Evolutionary conservation across 805 yeast genomes (phyloP).

Genomic region (Cyberlindnera xishuangbannaensis): DNA sequence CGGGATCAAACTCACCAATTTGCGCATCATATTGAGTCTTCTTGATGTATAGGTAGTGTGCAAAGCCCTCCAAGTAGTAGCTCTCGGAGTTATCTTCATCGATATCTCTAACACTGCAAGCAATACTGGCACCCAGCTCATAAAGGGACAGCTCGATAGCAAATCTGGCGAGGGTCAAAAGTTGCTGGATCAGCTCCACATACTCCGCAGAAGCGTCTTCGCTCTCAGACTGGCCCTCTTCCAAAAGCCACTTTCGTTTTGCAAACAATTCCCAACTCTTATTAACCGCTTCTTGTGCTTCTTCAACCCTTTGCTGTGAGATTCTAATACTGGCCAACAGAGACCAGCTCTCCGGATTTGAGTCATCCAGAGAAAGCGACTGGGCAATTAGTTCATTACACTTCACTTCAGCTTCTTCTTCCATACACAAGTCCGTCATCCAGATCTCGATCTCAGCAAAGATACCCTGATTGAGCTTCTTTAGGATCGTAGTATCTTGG

Average conservation of each 20-base stretch:
- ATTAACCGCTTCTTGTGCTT: constrained; percentile 62
- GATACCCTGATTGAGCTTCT: constrained; percentile 68
- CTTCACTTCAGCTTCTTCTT: constrained; percentile 72
- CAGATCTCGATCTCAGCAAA: constrained; percentile 88
- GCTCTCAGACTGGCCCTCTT: constrained; percentile 38
- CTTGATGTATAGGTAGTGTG: constrained; percentile 49
- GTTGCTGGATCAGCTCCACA: constrained; percentile 65
- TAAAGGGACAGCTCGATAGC: constrained; percentile 72
- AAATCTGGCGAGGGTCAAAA: constrained; percentile 65
- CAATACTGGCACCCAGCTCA: constrained; percentile 62
- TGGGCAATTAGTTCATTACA: constrained; percentile 69
- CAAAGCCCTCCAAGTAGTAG: constrained; percentile 77
- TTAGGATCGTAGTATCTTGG: constrained; percentile 33
- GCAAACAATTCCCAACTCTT: constrained; percentile 71
- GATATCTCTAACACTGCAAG: constrained; percentile 61
- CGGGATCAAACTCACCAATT: constrained; percentile 18
- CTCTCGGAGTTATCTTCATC: constrained; percentile 83
- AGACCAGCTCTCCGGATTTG: constrained; percentile 71
- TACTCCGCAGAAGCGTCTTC: constrained; percentile 43
- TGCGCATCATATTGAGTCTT: constrained; percentile 21
- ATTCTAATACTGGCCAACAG: constrained; percentile 81
- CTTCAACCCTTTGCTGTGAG: constrained; percentile 71
- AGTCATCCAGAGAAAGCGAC: constrained; percentile 53
- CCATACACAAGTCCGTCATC: constrained; percentile 98
- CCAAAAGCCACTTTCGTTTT: constrained; percentile 42